Evolutionary conservation across 441 rosid genomes (phyloP).

Genomic region (Viola pubescens): DNA sequence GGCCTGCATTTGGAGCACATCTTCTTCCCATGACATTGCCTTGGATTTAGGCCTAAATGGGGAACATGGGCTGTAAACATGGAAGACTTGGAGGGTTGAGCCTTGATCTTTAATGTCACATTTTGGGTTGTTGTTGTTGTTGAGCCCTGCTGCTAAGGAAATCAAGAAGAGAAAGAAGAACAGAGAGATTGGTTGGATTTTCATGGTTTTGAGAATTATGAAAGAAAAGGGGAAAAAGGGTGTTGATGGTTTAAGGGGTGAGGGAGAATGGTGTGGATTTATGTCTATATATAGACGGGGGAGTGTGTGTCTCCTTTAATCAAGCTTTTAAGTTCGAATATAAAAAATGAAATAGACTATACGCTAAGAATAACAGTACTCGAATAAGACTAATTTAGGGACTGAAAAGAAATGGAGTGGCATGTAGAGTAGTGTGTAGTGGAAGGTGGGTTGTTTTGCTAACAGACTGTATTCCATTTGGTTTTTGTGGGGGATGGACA

Average conservation of each 20-base stretch:
- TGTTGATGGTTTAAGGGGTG: background rate
- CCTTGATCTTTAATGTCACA: constrained; percentile 43
- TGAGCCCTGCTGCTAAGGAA: constrained; percentile 27
- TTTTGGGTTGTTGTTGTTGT: constrained; percentile 21
- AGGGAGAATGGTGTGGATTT: background rate
- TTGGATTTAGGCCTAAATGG: constrained; percentile 47
- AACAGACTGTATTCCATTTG: constrained; percentile 43
- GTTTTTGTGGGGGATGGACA: constrained; percentile 1
- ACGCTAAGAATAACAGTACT: background rate
- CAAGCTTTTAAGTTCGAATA: too few species aligned
- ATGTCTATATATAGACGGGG: constrained; percentile 14
- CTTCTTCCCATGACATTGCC: constrained; percentile 68
- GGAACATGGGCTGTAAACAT: constrained; percentile 65
- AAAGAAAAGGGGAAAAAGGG: background rate
- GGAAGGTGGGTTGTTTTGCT: constrained; percentile 7
- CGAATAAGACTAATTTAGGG: too few species aligned
- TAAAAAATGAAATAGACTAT: too few species aligned
- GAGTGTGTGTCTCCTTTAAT: too few species aligned
- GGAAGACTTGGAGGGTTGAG: constrained; percentile 66
- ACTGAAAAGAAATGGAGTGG: background rate
- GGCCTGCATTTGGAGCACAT: constrained; percentile 53
- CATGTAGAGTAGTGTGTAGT: background rate
- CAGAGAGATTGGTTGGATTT: constrained; percentile 23
- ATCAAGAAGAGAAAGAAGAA: constrained; percentile 30
- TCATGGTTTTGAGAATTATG: constrained; percentile 23